Percentiles rank a stretch among this genome's conserved stretches.
Conservation (phyloP, 371 early-diverging fungal species). For the Lichtheimia ramosa region DNA sequence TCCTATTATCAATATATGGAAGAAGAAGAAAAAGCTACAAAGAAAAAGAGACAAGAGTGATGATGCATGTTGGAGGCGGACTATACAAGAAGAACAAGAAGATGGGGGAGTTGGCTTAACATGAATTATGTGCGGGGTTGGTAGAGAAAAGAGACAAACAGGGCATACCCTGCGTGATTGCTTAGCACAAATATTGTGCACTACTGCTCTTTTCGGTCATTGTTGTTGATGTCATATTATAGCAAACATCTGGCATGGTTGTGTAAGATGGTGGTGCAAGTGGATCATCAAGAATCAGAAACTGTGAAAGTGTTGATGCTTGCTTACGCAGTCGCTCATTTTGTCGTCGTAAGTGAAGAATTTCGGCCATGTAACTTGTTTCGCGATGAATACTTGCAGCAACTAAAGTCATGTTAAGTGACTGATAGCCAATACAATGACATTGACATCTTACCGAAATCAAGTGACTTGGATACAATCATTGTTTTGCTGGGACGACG, state of each 20-base stretch:
- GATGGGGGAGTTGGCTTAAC: too few relatives aligned
- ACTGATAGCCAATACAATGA: neutral
- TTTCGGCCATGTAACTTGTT: constrained; percentile 22
- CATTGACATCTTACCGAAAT: constrained; percentile 44
- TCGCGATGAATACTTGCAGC: constrained; percentile 25
- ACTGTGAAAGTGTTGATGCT: constrained; percentile 11
- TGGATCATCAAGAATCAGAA: neutral
- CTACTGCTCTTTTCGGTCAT: too few relatives aligned
- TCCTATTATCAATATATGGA: too few relatives aligned
- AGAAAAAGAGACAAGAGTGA: too few relatives aligned
- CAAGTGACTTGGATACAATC: constrained; percentile 76
- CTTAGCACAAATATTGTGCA: too few relatives aligned
- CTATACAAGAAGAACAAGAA: too few relatives aligned
- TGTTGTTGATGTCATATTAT: too few relatives aligned
- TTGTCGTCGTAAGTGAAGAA: constrained; percentile 28
- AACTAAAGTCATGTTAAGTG: neutral
- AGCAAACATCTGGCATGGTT: neutral
- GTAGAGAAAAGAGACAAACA: too few relatives aligned
- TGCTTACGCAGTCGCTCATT: constrained; percentile 36
- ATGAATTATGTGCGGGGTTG: too few relatives aligned
- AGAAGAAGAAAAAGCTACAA: too few relatives aligned
- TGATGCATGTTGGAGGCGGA: too few relatives aligned
- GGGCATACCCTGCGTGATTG: too few relatives aligned
- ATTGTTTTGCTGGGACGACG: constrained; percentile 78
- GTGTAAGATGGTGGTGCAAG: neutral